Percentiles rank a stretch among this genome's conserved stretches.
These are phyloP conservation scores for Globisporangium takayamanum DNA, from an alignment of 352 stramenopile species.

Conservation along the genomic window DNA sequence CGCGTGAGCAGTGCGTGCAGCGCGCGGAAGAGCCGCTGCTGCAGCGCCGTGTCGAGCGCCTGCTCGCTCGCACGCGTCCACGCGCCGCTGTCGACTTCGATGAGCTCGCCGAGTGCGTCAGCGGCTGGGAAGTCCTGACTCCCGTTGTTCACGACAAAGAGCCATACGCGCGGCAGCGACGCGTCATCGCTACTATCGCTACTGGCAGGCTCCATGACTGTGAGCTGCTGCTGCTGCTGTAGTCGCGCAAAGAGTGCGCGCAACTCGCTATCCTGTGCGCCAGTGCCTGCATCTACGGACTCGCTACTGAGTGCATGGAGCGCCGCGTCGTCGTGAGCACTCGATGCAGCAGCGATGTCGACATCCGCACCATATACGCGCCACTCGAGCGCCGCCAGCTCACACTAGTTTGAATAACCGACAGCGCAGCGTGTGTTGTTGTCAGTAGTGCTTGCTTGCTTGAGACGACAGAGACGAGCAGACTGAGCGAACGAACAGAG, in stretches of 20 bases:
- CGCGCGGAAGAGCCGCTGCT: constrained; percentile 37
- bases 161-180: constrained; percentile 27
- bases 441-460: neutral
- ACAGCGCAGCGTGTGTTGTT: neutral
- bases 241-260: constrained; percentile 25
- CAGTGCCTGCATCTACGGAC: constrained; percentile 9
- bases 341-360: neutral
- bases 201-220: constrained; percentile 8
- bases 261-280: constrained; percentile 19
- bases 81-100: constrained; percentile 28
- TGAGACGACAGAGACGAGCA: constrained; percentile 3
- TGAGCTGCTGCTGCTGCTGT: constrained; percentile 34
- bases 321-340: neutral
- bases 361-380: constrained; percentile 29
- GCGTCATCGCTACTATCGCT: neutral
- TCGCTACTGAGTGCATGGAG: neutral
- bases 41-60: constrained; percentile 7
- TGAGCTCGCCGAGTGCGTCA: constrained; percentile 15
- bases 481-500: neutral
- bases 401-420: constrained; percentile 22
- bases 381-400: constrained; percentile 42
- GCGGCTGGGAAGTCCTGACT: constrained; percentile 17
- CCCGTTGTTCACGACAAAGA: constrained; percentile 45
- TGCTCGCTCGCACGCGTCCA: constrained; percentile 8
- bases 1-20: constrained; percentile 20